phyloP scores from a whole-genome alignment of 192 early-diverging fungal genomes.

The Phycomyces blakesleeanus region DNA sequence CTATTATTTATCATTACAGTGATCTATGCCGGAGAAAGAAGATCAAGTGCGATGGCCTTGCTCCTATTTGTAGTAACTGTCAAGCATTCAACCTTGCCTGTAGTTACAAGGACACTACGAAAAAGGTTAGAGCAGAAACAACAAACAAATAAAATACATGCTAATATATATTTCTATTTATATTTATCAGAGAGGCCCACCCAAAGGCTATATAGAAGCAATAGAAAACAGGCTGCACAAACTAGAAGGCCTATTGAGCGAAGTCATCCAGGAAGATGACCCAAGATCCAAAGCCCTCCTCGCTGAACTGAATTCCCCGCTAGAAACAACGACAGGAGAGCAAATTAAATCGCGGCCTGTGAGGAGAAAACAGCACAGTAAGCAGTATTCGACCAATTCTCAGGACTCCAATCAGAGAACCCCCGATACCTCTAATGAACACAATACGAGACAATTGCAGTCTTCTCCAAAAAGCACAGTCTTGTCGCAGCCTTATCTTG shows the following conservation, averaged over 20 bases:
- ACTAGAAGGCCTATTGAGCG: constrained; percentile 61
- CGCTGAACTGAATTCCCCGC: constrained; percentile 30
- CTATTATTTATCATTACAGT: no score
- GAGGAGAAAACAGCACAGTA: constrained; percentile 6
- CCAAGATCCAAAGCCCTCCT: constrained; percentile 32
- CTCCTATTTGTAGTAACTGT: constrained; percentile 71
- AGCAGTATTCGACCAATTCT: not conserved
- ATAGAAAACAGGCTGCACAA: constrained; percentile 72
- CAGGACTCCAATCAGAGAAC: not conserved
- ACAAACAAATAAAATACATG: no score
- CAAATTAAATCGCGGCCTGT: constrained; percentile 27
- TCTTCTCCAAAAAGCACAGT: not conserved
- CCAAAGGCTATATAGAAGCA: constrained; percentile 85
- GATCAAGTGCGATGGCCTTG: constrained; percentile 77
- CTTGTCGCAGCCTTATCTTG: constrained; percentile 13
- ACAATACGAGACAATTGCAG: not conserved
- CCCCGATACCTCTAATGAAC: not conserved
- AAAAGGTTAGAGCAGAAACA: no score
- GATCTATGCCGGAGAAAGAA: constrained; percentile 81
- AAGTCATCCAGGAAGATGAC: constrained; percentile 53
- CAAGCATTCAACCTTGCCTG: constrained; percentile 60
- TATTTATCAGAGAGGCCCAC: constrained; percentile 64
- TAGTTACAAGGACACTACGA: constrained; percentile 54
- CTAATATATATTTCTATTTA: not conserved
- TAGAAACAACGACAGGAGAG: constrained; percentile 34